These are phyloP conservation scores for Termitomyces sp. DNA, from an alignment of 768 basidiomycete genomes.

Conservation along the genomic window DNA sequence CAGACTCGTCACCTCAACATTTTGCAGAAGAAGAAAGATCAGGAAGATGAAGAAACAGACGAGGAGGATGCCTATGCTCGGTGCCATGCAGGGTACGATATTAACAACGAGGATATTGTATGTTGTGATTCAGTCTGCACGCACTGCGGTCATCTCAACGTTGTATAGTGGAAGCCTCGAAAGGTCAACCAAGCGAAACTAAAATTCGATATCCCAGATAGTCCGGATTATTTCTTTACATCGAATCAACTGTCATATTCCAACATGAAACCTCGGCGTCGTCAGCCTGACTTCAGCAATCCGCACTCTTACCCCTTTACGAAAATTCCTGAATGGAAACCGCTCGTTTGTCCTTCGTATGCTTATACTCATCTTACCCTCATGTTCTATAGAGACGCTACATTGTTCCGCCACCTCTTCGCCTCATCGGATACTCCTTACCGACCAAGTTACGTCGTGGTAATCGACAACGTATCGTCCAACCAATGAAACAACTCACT, in stretches of 20 bases:
- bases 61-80: constrained; percentile 10
- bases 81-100: constrained; percentile 18
- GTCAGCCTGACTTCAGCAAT: constrained; percentile 9
- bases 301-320: background rate
- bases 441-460: constrained; percentile 7
- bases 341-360: background rate
- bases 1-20: background rate
- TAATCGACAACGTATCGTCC: background rate
- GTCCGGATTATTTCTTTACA: constrained; percentile 3
- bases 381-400: constrained; percentile 1
- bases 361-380: background rate
- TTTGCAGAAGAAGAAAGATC: constrained; percentile 4
- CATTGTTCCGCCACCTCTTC: background rate
- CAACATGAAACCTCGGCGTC: background rate
- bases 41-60: constrained; percentile 7
- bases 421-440: background rate
- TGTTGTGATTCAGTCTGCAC: background rate
- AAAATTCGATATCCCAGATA: constrained; percentile 6
- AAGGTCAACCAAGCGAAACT: constrained; percentile 10
- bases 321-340: constrained; percentile 10
- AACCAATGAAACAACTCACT: constrained; percentile 14
- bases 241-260: constrained; percentile 5
- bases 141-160: background rate
- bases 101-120: constrained; percentile 21
- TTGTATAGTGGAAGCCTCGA: constrained; percentile 14